Percentiles rank a stretch among this genome's conserved stretches.
Conservation (phyloP, 805 yeast species). For the Clavispora vitiphila region DNA sequence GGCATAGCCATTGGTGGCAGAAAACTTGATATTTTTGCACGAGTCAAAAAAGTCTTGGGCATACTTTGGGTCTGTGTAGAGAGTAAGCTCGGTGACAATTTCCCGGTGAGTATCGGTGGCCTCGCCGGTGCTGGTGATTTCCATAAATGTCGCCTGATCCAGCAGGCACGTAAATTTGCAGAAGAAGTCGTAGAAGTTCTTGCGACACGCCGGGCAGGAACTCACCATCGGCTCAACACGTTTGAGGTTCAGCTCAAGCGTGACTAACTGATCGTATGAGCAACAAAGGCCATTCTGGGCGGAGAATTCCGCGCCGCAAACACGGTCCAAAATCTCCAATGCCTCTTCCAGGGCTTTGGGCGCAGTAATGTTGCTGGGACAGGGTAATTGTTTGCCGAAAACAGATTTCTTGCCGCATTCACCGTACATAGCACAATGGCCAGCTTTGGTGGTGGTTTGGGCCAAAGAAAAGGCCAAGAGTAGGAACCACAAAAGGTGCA, state of each 20-base stretch:
- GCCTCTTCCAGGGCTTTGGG: constrained; percentile 42
- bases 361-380: constrained; percentile 56
- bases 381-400: constrained; percentile 78
- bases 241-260: constrained; percentile 40
- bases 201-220: constrained; percentile 82
- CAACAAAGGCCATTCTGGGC: constrained; percentile 60
- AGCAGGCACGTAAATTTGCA: constrained; percentile 91
- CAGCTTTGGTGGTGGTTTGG: constrained; percentile 17
- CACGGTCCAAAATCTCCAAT: constrained; percentile 39
- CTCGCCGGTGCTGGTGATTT: constrained; percentile 51
- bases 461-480: not conserved
- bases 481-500: not conserved
- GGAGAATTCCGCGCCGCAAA: constrained; percentile 74
- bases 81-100: constrained; percentile 68
- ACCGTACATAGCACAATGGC: constrained; percentile 53
- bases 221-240: constrained; percentile 38
- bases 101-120: constrained; percentile 47
- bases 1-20: constrained; percentile 92
- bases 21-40: constrained; percentile 83
- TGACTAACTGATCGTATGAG: constrained; percentile 52
- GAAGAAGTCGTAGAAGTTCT: constrained; percentile 78
- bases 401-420: constrained; percentile 74
- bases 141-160: constrained; percentile 67
- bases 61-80: constrained; percentile 52
- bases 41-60: constrained; percentile 72